Conservation (phyloP, 768 basidiomycete genomes). For the Leccinum truebloodii region DNA sequence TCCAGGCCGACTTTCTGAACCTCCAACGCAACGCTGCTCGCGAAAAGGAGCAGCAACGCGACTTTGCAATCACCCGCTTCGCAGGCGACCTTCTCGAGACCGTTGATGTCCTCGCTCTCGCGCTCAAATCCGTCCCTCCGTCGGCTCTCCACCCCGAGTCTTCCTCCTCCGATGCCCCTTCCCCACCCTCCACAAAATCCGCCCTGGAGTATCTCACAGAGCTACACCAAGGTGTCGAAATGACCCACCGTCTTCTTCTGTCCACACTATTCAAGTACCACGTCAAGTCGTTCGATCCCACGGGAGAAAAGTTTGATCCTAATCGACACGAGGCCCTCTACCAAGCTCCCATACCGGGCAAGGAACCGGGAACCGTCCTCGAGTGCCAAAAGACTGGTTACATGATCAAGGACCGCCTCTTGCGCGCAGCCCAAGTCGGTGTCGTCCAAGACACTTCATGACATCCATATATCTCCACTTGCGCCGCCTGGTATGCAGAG, state of each 20-base stretch:
- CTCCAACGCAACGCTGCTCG: conserved; percentile 87
- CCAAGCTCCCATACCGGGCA: conserved; percentile 88
- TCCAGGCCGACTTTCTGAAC: conserved; percentile 95
- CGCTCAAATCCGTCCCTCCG: conserved; percentile 75
- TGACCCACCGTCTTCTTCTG: conserved; percentile 88
- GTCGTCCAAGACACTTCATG: conserved; percentile 73
- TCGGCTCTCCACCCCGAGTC: conserved; percentile 41
- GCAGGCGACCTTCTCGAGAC: conserved; percentile 88
- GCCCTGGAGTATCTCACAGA: conserved; percentile 62
- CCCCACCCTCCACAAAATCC: conserved; percentile 46
- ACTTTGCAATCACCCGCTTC: conserved; percentile 92
- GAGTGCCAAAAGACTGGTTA: conserved; percentile 92
- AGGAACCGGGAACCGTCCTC: conserved; percentile 86
- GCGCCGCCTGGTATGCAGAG: conserved; percentile 2
- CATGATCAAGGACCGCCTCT: conserved; percentile 89
- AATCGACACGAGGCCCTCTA: conserved; percentile 95
- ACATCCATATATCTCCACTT: conserved; percentile 14
- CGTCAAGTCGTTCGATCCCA: conserved; percentile 89
- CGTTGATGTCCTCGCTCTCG: conserved; percentile 85
- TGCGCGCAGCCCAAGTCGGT: conserved; percentile 96
- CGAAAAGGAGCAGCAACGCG: conserved; percentile 90
- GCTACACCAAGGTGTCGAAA: conserved; percentile 83
- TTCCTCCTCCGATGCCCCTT: conserved; percentile 16
- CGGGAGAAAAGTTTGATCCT: conserved; percentile 92
- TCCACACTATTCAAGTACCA: conserved; percentile 92